Evolutionary conservation across 2,329 filamentous ascomycete species (phyloP).

Genomic region (Fusarium continuum): DNA sequence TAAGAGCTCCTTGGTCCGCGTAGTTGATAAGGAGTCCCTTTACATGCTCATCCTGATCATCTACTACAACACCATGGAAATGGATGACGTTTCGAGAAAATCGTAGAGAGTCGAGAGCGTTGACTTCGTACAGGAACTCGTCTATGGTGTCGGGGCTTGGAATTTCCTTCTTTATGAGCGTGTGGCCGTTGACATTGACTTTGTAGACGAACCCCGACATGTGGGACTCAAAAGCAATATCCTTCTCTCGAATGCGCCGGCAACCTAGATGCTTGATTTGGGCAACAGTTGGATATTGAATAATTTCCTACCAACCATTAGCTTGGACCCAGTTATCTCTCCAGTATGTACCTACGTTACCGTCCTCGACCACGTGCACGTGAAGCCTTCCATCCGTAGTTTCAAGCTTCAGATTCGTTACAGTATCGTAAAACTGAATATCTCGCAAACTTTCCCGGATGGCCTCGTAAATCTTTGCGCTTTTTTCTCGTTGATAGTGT

Average conservation of each 20-base stretch:
- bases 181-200: conserved; percentile 72
- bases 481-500: conserved; percentile 90
- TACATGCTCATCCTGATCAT: conserved; percentile 83
- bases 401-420: conserved; percentile 94
- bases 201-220: conserved; percentile 98
- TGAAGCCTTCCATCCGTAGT: conserved; percentile 88
- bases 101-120: conserved; percentile 83
- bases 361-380: conserved; percentile 97
- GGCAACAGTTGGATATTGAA: conserved; percentile 79
- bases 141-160: conserved; percentile 94
- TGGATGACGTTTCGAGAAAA: conserved; percentile 81
- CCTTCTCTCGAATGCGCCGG: conserved; percentile 72
- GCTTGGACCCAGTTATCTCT: background rate
- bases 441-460: conserved; percentile 92
- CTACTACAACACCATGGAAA: conserved; percentile 87
- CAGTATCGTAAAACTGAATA: conserved; percentile 95
- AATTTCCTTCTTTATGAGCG: conserved; percentile 97
- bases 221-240: conserved; percentile 87
- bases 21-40: conserved; percentile 92
- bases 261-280: conserved; percentile 79
- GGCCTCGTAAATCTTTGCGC: conserved; percentile 89
- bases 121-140: conserved; percentile 97
- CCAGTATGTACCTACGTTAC: conserved; percentile 66
- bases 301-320: conserved; percentile 73
- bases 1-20: conserved; percentile 84